Evolutionary conservation across 2,329 filamentous ascomycete species (phyloP).

Genomic region (Penicillium sclerotigenum): DNA sequence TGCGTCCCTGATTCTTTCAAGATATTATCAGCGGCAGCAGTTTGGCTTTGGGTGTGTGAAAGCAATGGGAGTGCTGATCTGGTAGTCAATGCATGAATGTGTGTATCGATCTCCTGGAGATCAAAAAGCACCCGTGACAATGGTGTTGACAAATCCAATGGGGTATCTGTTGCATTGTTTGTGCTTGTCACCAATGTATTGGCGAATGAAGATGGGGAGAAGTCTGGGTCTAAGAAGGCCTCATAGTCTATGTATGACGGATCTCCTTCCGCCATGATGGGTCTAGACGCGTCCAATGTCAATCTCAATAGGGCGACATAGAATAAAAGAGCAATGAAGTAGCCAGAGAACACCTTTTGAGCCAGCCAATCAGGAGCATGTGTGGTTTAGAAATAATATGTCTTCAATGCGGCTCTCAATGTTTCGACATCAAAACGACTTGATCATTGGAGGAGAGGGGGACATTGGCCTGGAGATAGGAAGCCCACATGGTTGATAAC

Average conservation of each 20-base stretch:
- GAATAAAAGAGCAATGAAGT: neutral
- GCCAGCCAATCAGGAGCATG: neutral
- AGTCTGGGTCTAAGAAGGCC: constrained; percentile 77
- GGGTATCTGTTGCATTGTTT: constrained; percentile 86
- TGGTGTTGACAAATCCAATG: constrained; percentile 89
- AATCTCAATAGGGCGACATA: constrained; percentile 1
- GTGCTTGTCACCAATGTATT: constrained; percentile 84
- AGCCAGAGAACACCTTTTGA: neutral
- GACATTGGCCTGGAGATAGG: constrained; percentile 9
- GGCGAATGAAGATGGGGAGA: constrained; percentile 78
- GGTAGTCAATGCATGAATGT: constrained; percentile 86
- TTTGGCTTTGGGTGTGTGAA: constrained; percentile 71
- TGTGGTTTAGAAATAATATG: neutral
- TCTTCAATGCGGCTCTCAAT: neutral
- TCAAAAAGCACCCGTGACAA: constrained; percentile 93
- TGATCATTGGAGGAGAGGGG: constrained; percentile 1
- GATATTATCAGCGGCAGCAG: constrained; percentile 67
- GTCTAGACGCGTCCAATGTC: constrained; percentile 4
- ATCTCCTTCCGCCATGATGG: constrained; percentile 37
- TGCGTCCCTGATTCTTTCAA: constrained; percentile 75
- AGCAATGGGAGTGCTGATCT: constrained; percentile 79
- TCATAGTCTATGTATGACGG: constrained; percentile 95
- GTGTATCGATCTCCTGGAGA: constrained; percentile 92
- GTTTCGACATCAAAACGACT: neutral
- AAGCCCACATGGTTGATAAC: constrained; percentile 9